phyloP scores from a whole-genome alignment of 225 moss, liverwort and hornwort genomes.

The Marchantia polymorpha region DNA sequence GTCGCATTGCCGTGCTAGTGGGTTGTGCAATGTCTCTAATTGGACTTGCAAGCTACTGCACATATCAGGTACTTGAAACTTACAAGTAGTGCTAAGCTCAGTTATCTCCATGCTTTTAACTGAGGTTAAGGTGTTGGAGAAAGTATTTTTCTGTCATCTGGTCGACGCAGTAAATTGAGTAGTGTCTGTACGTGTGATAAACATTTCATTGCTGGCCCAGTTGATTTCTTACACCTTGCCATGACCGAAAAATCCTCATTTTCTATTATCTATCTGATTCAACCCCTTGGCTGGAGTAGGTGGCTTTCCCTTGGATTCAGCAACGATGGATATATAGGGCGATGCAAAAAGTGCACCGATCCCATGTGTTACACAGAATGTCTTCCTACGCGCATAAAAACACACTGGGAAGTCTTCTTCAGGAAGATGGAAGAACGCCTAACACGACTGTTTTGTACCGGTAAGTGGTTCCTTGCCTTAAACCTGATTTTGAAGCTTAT shows the following conservation, averaged over 20 bases:
- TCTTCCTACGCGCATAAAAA: constrained; percentile 31
- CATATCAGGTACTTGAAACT: constrained; percentile 60
- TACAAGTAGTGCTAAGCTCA: no score
- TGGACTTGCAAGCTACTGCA: constrained; percentile 63
- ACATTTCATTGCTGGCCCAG: background rate
- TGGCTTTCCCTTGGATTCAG: constrained; percentile 86
- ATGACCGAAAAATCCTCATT: background rate
- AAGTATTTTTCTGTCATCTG: no score
- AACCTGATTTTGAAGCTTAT: no score
- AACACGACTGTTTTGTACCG: constrained; percentile 45
- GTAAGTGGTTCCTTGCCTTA: constrained; percentile 34
- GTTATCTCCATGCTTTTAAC: no score
- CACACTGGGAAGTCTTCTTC: constrained; percentile 55
- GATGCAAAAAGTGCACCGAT: constrained; percentile 44
- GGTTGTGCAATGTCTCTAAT: constrained; percentile 47
- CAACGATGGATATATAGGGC: constrained; percentile 63
- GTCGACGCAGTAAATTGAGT: no score
- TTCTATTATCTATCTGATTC: background rate
- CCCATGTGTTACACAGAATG: constrained; percentile 50
- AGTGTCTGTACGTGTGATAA: no score
- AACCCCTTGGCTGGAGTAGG: constrained; percentile 28
- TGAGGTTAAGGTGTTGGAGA: no score
- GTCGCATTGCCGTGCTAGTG: constrained; percentile 53
- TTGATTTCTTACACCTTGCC: background rate
- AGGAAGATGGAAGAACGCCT: constrained; percentile 41